These are phyloP conservation scores for Pleurotus sapidus DNA, from an alignment of 768 basidiomycete genomes.

Conservation along the genomic window DNA sequence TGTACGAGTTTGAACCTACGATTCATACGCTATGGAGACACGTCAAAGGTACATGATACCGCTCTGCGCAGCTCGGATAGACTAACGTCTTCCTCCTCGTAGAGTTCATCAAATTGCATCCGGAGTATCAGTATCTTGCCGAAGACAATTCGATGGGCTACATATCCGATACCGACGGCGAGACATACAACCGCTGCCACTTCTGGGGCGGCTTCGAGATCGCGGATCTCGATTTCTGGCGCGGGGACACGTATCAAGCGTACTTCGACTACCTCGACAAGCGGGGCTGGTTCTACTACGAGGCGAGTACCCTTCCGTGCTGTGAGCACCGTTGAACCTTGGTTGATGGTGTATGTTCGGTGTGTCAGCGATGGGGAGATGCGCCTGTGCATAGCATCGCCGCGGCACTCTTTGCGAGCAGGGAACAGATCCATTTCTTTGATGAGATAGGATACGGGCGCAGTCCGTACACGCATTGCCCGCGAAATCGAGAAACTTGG, in stretches of 20 bases:
- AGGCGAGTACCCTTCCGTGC: conserved; percentile 41
- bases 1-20: conserved; percentile 77
- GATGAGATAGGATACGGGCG: conserved; percentile 83
- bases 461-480: conserved; percentile 77
- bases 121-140: conserved; percentile 56
- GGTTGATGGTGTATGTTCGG: conserved; percentile 36
- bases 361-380: conserved; percentile 75
- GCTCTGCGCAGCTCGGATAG: too few species aligned
- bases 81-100: neutral
- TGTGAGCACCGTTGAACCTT: neutral
- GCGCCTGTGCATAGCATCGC: conserved; percentile 86
- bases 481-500: conserved; percentile 49
- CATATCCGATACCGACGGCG: conserved; percentile 66
- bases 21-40: conserved; percentile 78
- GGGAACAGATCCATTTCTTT: conserved; percentile 81
- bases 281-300: conserved; percentile 89
- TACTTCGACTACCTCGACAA: conserved; percentile 83
- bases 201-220: conserved; percentile 96
- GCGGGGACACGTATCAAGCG: conserved; percentile 75
- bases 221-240: conserved; percentile 86
- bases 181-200: conserved; percentile 69
- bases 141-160: conserved; percentile 70
- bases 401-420: conserved; percentile 70
- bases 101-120: conserved; percentile 70
- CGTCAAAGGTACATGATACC: conserved; percentile 53